These are phyloP conservation scores for Goniomonas avonlea DNA, from an alignment of 78 protist genomes.

Conservation along the genomic window DNA sequence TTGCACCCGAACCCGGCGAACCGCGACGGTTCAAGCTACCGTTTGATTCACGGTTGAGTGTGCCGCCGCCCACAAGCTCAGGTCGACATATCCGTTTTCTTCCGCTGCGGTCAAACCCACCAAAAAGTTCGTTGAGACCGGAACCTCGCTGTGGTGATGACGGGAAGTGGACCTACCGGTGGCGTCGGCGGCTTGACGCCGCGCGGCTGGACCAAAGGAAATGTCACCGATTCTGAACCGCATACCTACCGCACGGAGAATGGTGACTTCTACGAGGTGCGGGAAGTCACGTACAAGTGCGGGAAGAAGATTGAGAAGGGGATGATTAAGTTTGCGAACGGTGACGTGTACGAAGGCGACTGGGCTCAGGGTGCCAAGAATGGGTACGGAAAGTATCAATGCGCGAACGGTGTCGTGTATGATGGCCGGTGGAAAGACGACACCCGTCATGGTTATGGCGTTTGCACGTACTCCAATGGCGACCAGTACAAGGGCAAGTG, in stretches of 20 bases:
- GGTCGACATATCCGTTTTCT: too few relatives aligned
- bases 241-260: neutral
- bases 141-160: too few relatives aligned
- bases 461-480: constrained; percentile 4
- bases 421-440: constrained; percentile 24
- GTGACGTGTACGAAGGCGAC: constrained; percentile 23
- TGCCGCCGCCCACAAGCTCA: too few relatives aligned
- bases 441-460: constrained; percentile 16
- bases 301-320: neutral
- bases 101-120: too few relatives aligned
- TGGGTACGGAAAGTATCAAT: neutral
- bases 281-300: neutral
- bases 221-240: neutral
- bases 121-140: too few relatives aligned
- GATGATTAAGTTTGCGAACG: neutral
- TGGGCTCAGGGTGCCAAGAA: constrained; percentile 7
- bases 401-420: constrained; percentile 1
- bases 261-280: neutral
- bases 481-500: constrained; percentile 15
- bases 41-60: too few relatives aligned
- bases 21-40: too few relatives aligned
- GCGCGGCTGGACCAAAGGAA: too few relatives aligned
- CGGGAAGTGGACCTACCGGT: too few relatives aligned
- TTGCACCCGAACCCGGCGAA: too few relatives aligned
- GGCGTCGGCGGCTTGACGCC: too few relatives aligned